Base-by-base conservation (phyloP, 306 rosid genomes). In the Crotalaria pallida region DNA sequence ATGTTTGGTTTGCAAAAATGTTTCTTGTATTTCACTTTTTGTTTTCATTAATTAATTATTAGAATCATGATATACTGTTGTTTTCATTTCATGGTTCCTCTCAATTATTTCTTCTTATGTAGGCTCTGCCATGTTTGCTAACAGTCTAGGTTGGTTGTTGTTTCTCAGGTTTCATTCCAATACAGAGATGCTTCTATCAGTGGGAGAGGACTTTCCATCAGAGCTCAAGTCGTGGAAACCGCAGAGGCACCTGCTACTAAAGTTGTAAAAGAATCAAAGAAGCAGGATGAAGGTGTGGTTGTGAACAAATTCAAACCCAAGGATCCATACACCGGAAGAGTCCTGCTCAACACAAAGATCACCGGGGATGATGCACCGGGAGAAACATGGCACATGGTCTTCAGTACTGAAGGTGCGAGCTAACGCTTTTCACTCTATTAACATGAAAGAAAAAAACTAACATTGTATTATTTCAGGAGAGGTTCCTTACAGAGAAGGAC, bases 281-380 rank as follows among this genome's bases (percentile, higher is more conserved):
- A 94, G 71, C 83, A 87, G 16, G 99, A 94, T 4, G 97, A 94
- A 85, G 97, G 91, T 26, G 84, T 94, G 5, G 66, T 93, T 1
- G 94, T 89, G 31, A 94, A 94, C 82, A 91, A 87, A 72, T 94
- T 26, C 82, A 94, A 84, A 69, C 99, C 99, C 4, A 89, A 92
- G 79, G 69, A 63, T 17, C 99, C 99, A 4, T 95, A 95, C 89
- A 36, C 3, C 41, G 92, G 96, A 0, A 85, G 87, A 49, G 83
- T 88, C 79, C 87, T 95, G 36, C 91, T 95, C 73, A 95, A 95
- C 87, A 91, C 99, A 13, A 95, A 87, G 88, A 95, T 95, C 84
- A 95, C 99, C 11, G 97, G 87, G 17, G 99, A 95, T 70, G 99
- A 95, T 72, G 99, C 99, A 44, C 99, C 99, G 7, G 99, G 99